A percentile compares a stretch with the other conserved stretches of the same genome.
phyloP scores from a whole-genome alignment of 495 filamentous ascomycete species.

The Xylaria sp. region DNA sequence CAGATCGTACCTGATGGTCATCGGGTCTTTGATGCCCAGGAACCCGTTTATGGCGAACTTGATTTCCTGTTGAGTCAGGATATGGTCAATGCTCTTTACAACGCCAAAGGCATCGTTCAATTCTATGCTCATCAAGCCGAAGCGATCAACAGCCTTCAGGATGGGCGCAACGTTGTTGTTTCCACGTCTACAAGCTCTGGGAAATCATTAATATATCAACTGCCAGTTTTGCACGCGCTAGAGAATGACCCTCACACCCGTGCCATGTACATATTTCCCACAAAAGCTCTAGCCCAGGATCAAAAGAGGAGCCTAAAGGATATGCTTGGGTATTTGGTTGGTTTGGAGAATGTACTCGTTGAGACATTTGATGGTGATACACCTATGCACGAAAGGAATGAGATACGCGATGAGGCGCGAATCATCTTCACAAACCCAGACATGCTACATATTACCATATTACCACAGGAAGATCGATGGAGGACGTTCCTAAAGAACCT shows the following conservation, averaged over 20 bases:
- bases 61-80: conserved; percentile 87
- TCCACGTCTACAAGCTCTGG: conserved; percentile 95
- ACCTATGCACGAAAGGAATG: conserved; percentile 75
- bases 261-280: conserved; percentile 98
- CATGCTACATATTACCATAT: conserved; percentile 94
- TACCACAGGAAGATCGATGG: conserved; percentile 92
- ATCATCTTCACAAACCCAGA: conserved; percentile 99
- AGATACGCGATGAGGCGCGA: conserved; percentile 84
- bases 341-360: conserved; percentile 75
- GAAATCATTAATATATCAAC: conserved; percentile 95
- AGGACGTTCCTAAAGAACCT: conserved; percentile 86
- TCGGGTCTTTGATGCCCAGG: conserved; percentile 88
- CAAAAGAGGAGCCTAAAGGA: conserved; percentile 89
- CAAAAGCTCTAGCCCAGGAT: conserved; percentile 96
- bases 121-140: conserved; percentile 96
- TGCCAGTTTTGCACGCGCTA: conserved; percentile 88
- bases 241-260: conserved; percentile 77
- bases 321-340: conserved; percentile 78
- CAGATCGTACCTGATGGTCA: conserved; percentile 97
- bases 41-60: conserved; percentile 82
- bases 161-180: conserved; percentile 87
- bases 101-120: conserved; percentile 80
- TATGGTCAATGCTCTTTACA: conserved; percentile 93
- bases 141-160: conserved; percentile 89
- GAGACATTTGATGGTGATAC: conserved; percentile 98